These are phyloP conservation scores for Lenwebbia sp. DNA, from an alignment of 345 rosid genomes.

Conservation along the genomic window DNA sequence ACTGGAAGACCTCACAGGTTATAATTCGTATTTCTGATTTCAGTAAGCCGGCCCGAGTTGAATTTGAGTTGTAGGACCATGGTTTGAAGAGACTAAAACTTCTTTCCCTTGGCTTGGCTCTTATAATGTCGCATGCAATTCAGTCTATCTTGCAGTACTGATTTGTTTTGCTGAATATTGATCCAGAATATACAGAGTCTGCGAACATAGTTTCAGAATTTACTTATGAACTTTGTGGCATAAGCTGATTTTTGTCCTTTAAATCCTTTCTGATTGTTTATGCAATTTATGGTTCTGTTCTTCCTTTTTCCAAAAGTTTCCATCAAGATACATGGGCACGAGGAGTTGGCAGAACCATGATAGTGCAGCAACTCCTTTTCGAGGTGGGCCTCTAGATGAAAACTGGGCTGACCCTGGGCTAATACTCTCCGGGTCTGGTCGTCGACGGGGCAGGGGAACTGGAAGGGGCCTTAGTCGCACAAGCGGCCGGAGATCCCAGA, in stretches of 20 bases:
- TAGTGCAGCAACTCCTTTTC: constrained; percentile 11
- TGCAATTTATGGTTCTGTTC: not conserved
- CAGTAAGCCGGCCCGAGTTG: not conserved
- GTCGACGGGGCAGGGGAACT: constrained; percentile 21
- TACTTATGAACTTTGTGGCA: not conserved
- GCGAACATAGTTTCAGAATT: not conserved
- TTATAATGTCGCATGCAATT: not conserved
- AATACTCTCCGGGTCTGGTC: constrained; percentile 19
- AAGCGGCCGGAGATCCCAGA: constrained; percentile 35
- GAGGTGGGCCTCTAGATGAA: constrained; percentile 28
- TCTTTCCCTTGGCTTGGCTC: not conserved
- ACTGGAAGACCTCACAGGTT: not conserved
- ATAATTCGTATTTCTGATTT: not conserved
- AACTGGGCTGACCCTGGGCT: constrained; percentile 34
- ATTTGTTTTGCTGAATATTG: not conserved
- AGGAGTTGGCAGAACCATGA: constrained; percentile 24
- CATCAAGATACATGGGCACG: constrained; percentile 17
- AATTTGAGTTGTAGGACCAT: not conserved
- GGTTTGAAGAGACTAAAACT: not conserved
- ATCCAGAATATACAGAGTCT: not conserved
- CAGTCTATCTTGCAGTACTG: not conserved
- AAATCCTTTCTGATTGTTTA: not conserved
- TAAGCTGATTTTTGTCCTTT: not conserved
- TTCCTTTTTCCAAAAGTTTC: constrained; percentile 18
- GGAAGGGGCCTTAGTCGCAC: constrained; percentile 34